Base-by-base conservation (phyloP, 768 basidiomycete genomes). In the Leccinum boreale region DNA sequence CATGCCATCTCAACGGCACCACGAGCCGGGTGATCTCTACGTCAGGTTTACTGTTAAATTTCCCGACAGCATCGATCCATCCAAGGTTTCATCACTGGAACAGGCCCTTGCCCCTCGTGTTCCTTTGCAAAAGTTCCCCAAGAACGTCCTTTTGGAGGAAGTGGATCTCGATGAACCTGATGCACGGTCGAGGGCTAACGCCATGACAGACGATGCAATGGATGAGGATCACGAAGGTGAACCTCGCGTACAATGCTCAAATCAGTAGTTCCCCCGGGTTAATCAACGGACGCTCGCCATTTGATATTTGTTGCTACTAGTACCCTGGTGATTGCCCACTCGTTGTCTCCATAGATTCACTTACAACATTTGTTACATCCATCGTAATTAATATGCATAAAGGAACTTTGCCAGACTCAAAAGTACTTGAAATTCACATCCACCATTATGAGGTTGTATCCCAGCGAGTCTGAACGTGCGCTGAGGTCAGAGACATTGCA, bases 1-100 rank as follows among this genome's bases (percentile, higher is more conserved):
- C 60, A 99, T 99, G 97, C 97, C 96, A 12, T 98, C 97, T 52
- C 91, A 91, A 73, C 87, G 97, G 59, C 96, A 98, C 75, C 97
- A 98, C 76, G 94, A 99, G 70, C 84, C 87, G 42, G 97, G 97
- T 39, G 94, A 98, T 74, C 82, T 99, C 59, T 94, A 85, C 71
- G 81, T 99, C 74, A 90, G 87, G 69, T 76, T 98, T 65, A 79
- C 80, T 61, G 91, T 99, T 69, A 84, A 80, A 58, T 99, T 98
- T 85, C 97, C 97, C 36, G 91, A 94, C 29, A 69, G 74, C 55
- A 83, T 99, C 72, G 82, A 89, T 58, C 78, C 85, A 31, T 77
- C 79, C 31, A 76, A 78, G 36, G 87, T 94, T 64, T 79, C 82
- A 19, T 74, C 86, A 21, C 85, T 98, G 59, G 95, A 98, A 75